Percentiles rank a stretch among this genome's conserved stretches.
These are phyloP conservation scores for Dothistroma pini DNA, from an alignment of 2,329 filamentous ascomycete genomes.

Conservation along the genomic window DNA sequence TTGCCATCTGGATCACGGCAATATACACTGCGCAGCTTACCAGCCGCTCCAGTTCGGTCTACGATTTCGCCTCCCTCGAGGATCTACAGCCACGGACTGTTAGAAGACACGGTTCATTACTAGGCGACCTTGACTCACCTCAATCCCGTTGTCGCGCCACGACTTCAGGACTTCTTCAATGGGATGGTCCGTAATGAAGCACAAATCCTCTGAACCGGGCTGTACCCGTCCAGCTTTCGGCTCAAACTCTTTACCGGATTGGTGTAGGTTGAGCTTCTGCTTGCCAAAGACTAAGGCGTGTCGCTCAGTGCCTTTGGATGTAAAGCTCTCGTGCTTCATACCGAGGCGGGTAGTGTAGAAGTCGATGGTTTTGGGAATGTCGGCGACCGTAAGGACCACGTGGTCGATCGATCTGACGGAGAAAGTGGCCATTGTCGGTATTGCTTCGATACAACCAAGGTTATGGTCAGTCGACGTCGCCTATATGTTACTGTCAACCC, in stretches of 20 bases:
- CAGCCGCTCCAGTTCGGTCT: constrained; percentile 53
- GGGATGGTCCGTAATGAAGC: constrained; percentile 54
- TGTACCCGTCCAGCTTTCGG: constrained; percentile 53
- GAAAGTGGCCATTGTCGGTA: constrained; percentile 22
- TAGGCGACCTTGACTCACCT: constrained; percentile 33
- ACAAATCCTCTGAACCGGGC: constrained; percentile 58
- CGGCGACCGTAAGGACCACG: constrained; percentile 56
- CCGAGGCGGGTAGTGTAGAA: constrained; percentile 57
- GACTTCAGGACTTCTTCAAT: constrained; percentile 46
- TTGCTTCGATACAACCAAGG: neutral
- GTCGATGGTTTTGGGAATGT: constrained; percentile 47
- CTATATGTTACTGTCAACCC: neutral
- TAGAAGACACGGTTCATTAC: constrained; percentile 8
- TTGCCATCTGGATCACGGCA: constrained; percentile 60
- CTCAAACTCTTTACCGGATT: constrained; percentile 54
- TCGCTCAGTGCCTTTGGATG: constrained; percentile 38
- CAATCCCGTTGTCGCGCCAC: constrained; percentile 44
- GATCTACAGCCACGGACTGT: constrained; percentile 17
- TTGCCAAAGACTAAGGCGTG: constrained; percentile 55
- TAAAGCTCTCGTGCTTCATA: constrained; percentile 55
- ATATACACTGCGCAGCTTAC: constrained; percentile 56
- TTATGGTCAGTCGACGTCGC: neutral
- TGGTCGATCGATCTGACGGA: constrained; percentile 53
- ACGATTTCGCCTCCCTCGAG: constrained; percentile 52
- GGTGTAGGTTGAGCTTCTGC: constrained; percentile 62